phyloP scores from a whole-genome alignment of 2,329 filamentous ascomycete genomes.

The Trichoderma afroharzianum region DNA sequence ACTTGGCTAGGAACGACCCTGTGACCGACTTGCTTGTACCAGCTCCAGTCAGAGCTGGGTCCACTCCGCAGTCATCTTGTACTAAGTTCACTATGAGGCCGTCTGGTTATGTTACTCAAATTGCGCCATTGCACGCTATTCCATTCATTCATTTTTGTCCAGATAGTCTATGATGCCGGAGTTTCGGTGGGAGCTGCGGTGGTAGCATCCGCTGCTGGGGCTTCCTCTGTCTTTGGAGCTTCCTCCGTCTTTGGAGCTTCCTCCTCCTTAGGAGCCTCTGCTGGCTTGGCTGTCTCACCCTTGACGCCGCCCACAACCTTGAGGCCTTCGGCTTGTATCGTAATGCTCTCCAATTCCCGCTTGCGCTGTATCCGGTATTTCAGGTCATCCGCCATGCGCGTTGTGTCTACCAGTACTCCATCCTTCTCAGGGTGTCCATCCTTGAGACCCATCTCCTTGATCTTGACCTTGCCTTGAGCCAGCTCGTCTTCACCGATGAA shows the following conservation, averaged over 20 bases:
- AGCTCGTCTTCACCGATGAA: constrained; percentile 92
- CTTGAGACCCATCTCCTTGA: constrained; percentile 73
- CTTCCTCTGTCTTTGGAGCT: not conserved
- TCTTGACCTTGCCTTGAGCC: constrained; percentile 74
- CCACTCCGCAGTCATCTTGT: not conserved
- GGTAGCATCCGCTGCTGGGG: not conserved
- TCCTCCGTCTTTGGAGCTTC: constrained; percentile 17
- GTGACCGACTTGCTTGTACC: not conserved
- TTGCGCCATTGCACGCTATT: not conserved
- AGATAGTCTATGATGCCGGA: constrained; percentile 4
- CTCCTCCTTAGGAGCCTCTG: constrained; percentile 16
- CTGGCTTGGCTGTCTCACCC: constrained; percentile 28
- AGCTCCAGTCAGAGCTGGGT: not conserved
- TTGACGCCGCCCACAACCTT: constrained; percentile 47
- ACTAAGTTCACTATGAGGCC: not conserved
- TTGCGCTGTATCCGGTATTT: constrained; percentile 44
- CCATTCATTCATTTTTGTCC: not conserved
- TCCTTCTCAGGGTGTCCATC: constrained; percentile 89
- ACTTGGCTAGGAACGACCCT: not conserved
- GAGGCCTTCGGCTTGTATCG: constrained; percentile 42
- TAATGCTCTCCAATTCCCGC: constrained; percentile 42
- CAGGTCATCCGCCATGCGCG: constrained; percentile 61
- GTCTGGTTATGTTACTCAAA: not conserved
- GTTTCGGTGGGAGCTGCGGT: not conserved
- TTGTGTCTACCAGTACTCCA: constrained; percentile 68